Conservation (phyloP, 371 early-diverging fungal species). For the Mucor saturninus region DNA sequence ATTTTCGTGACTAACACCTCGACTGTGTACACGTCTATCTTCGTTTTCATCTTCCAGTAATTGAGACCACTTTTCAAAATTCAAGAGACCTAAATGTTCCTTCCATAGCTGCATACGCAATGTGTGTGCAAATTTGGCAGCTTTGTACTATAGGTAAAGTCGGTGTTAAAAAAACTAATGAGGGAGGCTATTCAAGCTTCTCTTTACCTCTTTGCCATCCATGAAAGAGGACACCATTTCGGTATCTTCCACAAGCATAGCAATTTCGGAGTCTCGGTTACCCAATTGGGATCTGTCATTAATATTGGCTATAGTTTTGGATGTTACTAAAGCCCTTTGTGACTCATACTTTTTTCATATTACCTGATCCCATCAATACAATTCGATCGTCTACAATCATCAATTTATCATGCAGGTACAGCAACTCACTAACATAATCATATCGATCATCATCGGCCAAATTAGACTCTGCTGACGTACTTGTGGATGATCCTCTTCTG, state of each 20-base stretch:
- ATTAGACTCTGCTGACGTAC: neutral
- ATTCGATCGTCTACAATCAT: constrained; percentile 90
- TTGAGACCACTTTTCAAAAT: constrained; percentile 45
- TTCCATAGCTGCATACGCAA: constrained; percentile 82
- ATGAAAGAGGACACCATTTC: constrained; percentile 70
- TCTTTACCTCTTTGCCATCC: constrained; percentile 68
- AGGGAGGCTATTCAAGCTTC: no score
- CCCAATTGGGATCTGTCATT: constrained; percentile 81
- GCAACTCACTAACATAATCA: constrained; percentile 77
- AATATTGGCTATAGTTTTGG: constrained; percentile 37
- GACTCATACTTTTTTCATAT: no score
- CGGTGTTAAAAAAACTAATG: no score
- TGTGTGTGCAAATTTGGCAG: constrained; percentile 75
- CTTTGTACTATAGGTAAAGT: constrained; percentile 59
- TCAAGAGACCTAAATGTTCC: constrained; percentile 83
- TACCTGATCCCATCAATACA: constrained; percentile 84
- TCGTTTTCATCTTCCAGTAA: constrained; percentile 13
- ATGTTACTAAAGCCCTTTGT: neutral
- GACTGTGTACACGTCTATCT: neutral
- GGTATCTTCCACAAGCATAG: constrained; percentile 83
- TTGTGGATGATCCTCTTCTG: constrained; percentile 26
- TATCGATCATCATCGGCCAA: constrained; percentile 36
- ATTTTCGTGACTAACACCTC: neutral
- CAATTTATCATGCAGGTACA: constrained; percentile 92
- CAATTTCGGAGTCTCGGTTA: constrained; percentile 90